A percentile compares a stretch with the other conserved stretches of the same genome.
phyloP scores from a whole-genome alignment of 345 rosid genomes.

The Lepidium sativum region DNA sequence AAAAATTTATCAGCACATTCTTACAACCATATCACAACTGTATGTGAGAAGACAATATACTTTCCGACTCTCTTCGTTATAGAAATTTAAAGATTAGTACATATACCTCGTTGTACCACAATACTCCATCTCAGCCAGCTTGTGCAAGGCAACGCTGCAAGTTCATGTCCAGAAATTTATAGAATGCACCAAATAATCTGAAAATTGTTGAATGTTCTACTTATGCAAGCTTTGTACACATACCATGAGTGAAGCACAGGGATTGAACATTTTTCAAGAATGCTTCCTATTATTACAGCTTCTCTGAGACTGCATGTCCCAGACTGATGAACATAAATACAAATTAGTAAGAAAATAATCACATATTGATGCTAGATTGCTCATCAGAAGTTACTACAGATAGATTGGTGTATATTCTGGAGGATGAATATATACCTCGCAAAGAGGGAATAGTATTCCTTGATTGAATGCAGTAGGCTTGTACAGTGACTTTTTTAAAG shows the following conservation, averaged over 20 bases:
- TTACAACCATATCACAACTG: neutral
- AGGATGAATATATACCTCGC: conserved; percentile 47
- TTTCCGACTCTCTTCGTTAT: neutral
- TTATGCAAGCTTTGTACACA: neutral
- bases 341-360: neutral
- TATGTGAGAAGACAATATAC: neutral
- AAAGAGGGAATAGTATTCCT: conserved; percentile 82
- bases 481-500: conserved; percentile 68
- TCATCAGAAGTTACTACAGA: neutral
- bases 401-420: neutral
- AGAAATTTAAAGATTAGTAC: neutral
- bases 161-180: conserved; percentile 10
- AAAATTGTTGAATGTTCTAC: neutral
- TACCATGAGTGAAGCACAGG: conserved; percentile 95
- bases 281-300: conserved; percentile 87
- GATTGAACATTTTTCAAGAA: conserved; percentile 72
- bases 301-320: conserved; percentile 91
- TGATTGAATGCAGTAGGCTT: conserved; percentile 93
- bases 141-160: conserved; percentile 70
- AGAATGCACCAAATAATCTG: neutral
- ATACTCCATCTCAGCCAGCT: conserved; percentile 88
- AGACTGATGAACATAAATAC: conserved; percentile 42
- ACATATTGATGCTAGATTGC: neutral
- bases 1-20: neutral
- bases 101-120: conserved; percentile 92